Conservation (phyloP, 805 yeast species). For the Candida orba region DNA sequence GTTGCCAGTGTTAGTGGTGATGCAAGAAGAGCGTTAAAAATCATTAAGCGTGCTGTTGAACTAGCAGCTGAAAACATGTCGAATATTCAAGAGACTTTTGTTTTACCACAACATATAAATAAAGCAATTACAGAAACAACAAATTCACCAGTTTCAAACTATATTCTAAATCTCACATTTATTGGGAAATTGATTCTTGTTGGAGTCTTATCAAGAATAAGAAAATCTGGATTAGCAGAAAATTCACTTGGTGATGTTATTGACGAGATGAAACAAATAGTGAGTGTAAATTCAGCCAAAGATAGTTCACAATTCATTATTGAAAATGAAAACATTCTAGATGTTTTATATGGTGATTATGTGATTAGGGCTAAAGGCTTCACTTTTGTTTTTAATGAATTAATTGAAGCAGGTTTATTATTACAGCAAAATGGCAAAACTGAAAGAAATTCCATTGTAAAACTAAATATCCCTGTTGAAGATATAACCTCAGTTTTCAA, state of each 20-base stretch:
- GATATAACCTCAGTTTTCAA: conserved; percentile 57
- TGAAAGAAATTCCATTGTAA: conserved; percentile 58
- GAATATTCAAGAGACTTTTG: conserved; percentile 33
- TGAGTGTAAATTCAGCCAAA: conserved; percentile 30
- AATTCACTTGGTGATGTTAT: conserved; percentile 67
- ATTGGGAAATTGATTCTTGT: conserved; percentile 67
- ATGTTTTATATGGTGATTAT: conserved; percentile 27
- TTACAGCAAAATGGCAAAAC: conserved; percentile 56
- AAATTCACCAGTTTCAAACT: conserved; percentile 60
- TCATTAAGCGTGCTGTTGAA: conserved; percentile 85
- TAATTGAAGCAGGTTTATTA: conserved; percentile 74
- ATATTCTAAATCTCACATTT: conserved; percentile 53
- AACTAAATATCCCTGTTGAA: conserved; percentile 63
- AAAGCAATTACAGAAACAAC: conserved; percentile 76
- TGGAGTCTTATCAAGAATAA: conserved; percentile 54
- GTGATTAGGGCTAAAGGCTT: conserved; percentile 52
- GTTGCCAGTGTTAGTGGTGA: conserved; percentile 97
- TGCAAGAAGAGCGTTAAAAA: conserved; percentile 85
- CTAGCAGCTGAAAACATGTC: conserved; percentile 39
- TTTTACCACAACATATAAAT: conserved; percentile 67
- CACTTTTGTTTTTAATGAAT: conserved; percentile 53
- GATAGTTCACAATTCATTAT: conserved; percentile 22
- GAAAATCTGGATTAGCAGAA: conserved; percentile 66
- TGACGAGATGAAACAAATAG: conserved; percentile 61
- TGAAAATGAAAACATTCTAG: conserved; percentile 27